Evolutionary conservation across 345 rosid species (phyloP), one percentile per base, ranked within the genome.

Genomic region (Lagerstroemia speciosa): DNA sequence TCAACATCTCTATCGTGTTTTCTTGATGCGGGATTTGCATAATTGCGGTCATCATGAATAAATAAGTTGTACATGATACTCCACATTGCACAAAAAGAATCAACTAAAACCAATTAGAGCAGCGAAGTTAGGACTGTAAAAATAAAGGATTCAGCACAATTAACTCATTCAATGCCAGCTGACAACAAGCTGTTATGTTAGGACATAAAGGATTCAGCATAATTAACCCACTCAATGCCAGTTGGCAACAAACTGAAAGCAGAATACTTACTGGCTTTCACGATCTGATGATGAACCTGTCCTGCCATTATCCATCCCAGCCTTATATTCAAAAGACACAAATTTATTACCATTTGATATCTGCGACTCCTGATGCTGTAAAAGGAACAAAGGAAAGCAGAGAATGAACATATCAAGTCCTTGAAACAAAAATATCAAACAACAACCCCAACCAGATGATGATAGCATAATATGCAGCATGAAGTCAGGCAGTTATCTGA

Each of bases 261-360:
- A 26, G 64, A 53, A 80, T 72, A 90, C 98, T 92, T 80, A 95
- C 99, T 91, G 99, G 82, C 96, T 87, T 82, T 95, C 99, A 66
- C 71, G 92, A 70, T 95, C 99, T 8, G 97, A 92, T 66, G 99
- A 95, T 58, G 98, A 95, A 76, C 89, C 98, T 74, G 82, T 84
- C 79, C 96, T 88, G 68, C 93, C 92, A 68, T 69, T 87, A 73
- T 87, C 96, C 98, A 90, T 88, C 61, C 96, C 99, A 81, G 99
- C 74, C 78, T 92, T 95, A 77, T 88, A 92, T 73, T 95, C 99
- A 77, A 95, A 95, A 58, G 98, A 95, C 63, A 84, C 74, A 82
- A 88, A 90, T 73, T 94, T 93, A 81, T 87, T 85, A 71, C 96
- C 96, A 75, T 86, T 92, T 68, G 83, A 71, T 73, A 72, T 85